phyloP scores from a whole-genome alignment of 495 filamentous ascomycete genomes.

The Rusavskia elegans region DNA sequence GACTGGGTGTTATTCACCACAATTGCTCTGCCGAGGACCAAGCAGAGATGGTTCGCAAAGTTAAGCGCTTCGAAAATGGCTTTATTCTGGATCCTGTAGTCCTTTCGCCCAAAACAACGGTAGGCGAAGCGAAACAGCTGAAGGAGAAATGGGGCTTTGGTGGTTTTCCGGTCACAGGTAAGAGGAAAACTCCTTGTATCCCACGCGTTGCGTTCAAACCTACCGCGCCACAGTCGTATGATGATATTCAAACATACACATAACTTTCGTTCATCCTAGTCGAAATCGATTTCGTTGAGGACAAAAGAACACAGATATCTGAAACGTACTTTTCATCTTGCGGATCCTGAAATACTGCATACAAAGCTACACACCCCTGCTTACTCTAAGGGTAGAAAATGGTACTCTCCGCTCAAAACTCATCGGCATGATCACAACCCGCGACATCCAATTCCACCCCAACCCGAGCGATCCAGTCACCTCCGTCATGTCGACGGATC shows the following conservation, averaged over 20 bases:
- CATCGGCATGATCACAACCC: conserved; percentile 89
- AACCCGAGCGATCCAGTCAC: conserved; percentile 55
- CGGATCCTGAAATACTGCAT: conserved; percentile 19
- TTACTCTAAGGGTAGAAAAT: conserved; percentile 42
- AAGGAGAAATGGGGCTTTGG: conserved; percentile 99
- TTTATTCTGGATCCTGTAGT: conserved; percentile 97
- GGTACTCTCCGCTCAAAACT: conserved; percentile 89
- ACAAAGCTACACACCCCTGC: background rate
- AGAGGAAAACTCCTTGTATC: conserved; percentile 24
- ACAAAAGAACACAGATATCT: conserved; percentile 24
- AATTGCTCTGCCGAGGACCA: conserved; percentile 92
- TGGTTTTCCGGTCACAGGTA: conserved; percentile 96
- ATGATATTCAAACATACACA: conserved; percentile 59
- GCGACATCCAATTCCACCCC: conserved; percentile 91
- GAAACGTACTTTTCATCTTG: conserved; percentile 18
- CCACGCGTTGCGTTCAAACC: background rate
- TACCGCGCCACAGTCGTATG: conserved; percentile 13
- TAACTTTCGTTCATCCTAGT: conserved; percentile 99
- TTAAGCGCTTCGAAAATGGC: conserved; percentile 98
- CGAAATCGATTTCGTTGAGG: conserved; percentile 73
- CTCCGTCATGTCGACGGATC: conserved; percentile 86
- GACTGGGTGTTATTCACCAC: conserved; percentile 95
- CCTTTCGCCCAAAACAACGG: conserved; percentile 71
- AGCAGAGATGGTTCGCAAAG: conserved; percentile 97
- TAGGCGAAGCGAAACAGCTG: conserved; percentile 77